Base-by-base conservation (phyloP, 148 eudicot species). In the Gaultheria prostrata region DNA sequence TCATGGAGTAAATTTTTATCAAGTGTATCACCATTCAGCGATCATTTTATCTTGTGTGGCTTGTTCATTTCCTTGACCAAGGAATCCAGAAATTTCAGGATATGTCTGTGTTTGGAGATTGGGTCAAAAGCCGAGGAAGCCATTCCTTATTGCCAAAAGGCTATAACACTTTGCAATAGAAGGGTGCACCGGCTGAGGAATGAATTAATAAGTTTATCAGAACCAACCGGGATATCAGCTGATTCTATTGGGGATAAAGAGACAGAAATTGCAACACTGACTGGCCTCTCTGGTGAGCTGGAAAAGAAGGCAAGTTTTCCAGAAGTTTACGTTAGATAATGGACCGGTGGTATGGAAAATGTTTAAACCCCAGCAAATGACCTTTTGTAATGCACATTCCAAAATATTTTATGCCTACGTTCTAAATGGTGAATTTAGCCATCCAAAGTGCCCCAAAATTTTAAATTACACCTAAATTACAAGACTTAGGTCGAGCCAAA, bases 141-240 rank as follows among this genome's bases (percentile, higher is more conserved):
- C 83, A 93, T 93, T 69, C 97, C 98, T 3, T 95, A 95, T 83
- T 97, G 98, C 83, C 81, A 97, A 86, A 97, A 89, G 88, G 98
- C 98, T 82, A 85, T 95, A 79, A 92, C 94, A 13, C 78, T 92
- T 80, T 97, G 98, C 88, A 95, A 93, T 86, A 89, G 93, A 35
- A 86, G 98, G 83, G 80, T 92, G 85, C 91, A 93, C 80, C 92
- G 98, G 57, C 91, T 93, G 15, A 83, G 18, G 17, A 84, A 84
- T 33, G 96, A 97, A 87, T 39, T 86, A 80, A 86, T 88, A 84
- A 89, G 84, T 84, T 57, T 49, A 4, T 79, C 90, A 17, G 90
- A 59, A 35, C 78, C 89, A 54, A 78, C 83, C 48, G 26, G 57
- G 57, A 53, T 53, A 53, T 17, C 57, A 53, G 57, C 20, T 63